A percentile compares a stretch with the other conserved stretches of the same genome.
phyloP scores from a whole-genome alignment of 352 stramenopile genomes.

The Phytophthora citricola region DNA sequence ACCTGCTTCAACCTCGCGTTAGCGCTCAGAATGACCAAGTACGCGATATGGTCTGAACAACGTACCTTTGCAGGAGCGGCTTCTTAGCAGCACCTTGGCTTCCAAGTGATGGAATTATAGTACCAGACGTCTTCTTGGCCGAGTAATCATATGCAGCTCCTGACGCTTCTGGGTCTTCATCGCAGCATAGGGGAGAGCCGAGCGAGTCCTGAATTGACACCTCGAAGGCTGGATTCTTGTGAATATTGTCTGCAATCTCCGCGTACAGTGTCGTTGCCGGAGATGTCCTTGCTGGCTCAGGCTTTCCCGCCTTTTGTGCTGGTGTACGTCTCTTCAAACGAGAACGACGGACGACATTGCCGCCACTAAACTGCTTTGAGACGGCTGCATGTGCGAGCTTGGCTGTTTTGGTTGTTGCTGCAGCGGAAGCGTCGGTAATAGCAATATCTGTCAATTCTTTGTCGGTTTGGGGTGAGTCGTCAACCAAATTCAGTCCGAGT shows the following conservation, averaged over 20 bases:
- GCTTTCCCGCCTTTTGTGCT: slow-evolving; percentile 34
- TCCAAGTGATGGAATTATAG: background rate
- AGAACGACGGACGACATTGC: slow-evolving; percentile 10
- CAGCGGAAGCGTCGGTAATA: background rate
- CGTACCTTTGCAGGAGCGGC: slow-evolving; percentile 27
- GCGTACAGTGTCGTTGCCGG: background rate
- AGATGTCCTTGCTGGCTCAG: slow-evolving; percentile 8
- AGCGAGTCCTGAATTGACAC: slow-evolving; percentile 21
- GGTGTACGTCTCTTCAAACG: slow-evolving; percentile 36
- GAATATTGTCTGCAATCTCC: background rate
- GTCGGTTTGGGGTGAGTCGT: slow-evolving; percentile 23
- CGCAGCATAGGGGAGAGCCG: slow-evolving; percentile 30
- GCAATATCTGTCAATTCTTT: slow-evolving; percentile 25
- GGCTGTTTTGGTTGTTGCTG: slow-evolving; percentile 1
- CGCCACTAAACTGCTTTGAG: slow-evolving; percentile 1
- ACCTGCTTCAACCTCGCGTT: slow-evolving; percentile 16
- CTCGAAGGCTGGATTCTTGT: slow-evolving; percentile 12
- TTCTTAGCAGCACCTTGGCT: slow-evolving; percentile 16
- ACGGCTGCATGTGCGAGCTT: background rate
- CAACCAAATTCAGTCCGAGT: slow-evolving; percentile 27
- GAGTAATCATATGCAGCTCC: background rate
- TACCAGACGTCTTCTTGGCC: slow-evolving; percentile 6
- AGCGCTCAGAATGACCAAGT: background rate
- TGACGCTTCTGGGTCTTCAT: slow-evolving; percentile 15
- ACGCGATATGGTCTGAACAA: background rate